Conservation (phyloP, 768 basidiomycete genomes). For the Leccinum sublutescens region DNA sequence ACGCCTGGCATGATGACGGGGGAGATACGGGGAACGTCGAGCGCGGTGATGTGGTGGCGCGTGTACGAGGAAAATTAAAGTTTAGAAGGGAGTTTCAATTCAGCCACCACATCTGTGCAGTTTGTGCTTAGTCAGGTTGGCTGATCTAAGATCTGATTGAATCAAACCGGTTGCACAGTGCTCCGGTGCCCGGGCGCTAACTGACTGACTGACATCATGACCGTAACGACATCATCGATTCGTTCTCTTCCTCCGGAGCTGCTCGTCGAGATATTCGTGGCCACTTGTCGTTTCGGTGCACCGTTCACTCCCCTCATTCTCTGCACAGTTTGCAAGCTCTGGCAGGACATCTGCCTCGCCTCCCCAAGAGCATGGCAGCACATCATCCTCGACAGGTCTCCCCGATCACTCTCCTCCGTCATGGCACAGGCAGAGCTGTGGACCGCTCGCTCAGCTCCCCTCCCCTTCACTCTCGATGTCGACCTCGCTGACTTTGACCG, state of each 20-base stretch:
- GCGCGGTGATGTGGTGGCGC: constrained; percentile 46
- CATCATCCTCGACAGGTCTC: constrained; percentile 48
- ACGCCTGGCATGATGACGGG: constrained; percentile 71
- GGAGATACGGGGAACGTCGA: constrained; percentile 41
- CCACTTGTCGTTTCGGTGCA: constrained; percentile 41
- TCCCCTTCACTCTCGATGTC: constrained; percentile 56
- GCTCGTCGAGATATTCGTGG: constrained; percentile 57
- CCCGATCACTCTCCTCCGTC: constrained; percentile 36
- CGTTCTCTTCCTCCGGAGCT: constrained; percentile 55
- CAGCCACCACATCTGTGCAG: constrained; percentile 40
- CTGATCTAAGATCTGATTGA: too few relatives aligned
- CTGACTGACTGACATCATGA: neutral
- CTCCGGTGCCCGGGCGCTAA: too few relatives aligned
- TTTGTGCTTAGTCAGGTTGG: constrained; percentile 15
- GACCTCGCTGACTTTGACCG: constrained; percentile 45
- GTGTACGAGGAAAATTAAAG: constrained; percentile 40
- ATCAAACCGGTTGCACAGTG: too few relatives aligned
- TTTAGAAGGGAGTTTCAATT: constrained; percentile 35
- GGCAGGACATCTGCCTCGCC: constrained; percentile 52
- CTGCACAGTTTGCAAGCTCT: constrained; percentile 54
- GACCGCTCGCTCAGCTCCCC: constrained; percentile 50
- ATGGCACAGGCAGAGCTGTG: constrained; percentile 52
- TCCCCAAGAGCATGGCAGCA: constrained; percentile 63
- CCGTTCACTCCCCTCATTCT: constrained; percentile 49
- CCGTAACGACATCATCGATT: constrained; percentile 13